phyloP scores from a whole-genome alignment of 2,329 filamentous ascomycete species.

The Clonostachys solani region DNA sequence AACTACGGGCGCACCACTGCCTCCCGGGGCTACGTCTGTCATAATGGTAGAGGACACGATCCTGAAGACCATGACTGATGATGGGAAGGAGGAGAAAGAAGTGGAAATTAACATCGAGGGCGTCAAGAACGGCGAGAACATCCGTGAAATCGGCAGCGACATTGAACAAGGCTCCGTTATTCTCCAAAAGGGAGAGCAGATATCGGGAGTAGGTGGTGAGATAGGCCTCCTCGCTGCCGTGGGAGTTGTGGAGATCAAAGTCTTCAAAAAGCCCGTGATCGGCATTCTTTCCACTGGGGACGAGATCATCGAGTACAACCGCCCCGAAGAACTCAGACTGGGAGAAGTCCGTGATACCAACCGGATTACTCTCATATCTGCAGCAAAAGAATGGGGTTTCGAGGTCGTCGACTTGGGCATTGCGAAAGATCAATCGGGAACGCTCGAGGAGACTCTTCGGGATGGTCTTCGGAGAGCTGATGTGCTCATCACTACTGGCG shows the following conservation, averaged over 20 bases:
- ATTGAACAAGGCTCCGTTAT: slow-evolving; percentile 66
- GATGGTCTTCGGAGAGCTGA: slow-evolving; percentile 71
- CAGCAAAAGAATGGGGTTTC: slow-evolving; percentile 70
- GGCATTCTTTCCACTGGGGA: slow-evolving; percentile 93
- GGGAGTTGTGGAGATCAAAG: slow-evolving; percentile 64
- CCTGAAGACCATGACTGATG: slow-evolving; percentile 69
- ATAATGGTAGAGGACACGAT: slow-evolving; percentile 91
- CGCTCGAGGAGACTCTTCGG: slow-evolving; percentile 74
- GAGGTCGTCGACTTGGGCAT: slow-evolving; percentile 83
- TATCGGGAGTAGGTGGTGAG: slow-evolving; percentile 85
- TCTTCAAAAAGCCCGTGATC: slow-evolving; percentile 74
- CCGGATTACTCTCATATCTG: slow-evolving; percentile 79
- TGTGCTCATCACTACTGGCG: slow-evolving; percentile 85
- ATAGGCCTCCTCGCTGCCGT: slow-evolving; percentile 86
- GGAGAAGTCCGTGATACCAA: slow-evolving; percentile 96
- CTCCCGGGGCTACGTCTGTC: slow-evolving; percentile 82
- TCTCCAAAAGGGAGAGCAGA: slow-evolving; percentile 72
- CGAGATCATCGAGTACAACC: slow-evolving; percentile 77
- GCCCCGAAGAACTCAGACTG: slow-evolving; percentile 56
- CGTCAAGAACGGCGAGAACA: slow-evolving; percentile 76
- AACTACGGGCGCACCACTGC: slow-evolving; percentile 89
- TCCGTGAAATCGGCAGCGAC: slow-evolving; percentile 89
- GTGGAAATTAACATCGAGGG: slow-evolving; percentile 80
- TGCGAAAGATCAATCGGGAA: slow-evolving; percentile 66
- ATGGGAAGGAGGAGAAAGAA: slow-evolving; percentile 79